phyloP scores from a whole-genome alignment of 2,329 filamentous ascomycete species.

The Hortaea sp. region DNA sequence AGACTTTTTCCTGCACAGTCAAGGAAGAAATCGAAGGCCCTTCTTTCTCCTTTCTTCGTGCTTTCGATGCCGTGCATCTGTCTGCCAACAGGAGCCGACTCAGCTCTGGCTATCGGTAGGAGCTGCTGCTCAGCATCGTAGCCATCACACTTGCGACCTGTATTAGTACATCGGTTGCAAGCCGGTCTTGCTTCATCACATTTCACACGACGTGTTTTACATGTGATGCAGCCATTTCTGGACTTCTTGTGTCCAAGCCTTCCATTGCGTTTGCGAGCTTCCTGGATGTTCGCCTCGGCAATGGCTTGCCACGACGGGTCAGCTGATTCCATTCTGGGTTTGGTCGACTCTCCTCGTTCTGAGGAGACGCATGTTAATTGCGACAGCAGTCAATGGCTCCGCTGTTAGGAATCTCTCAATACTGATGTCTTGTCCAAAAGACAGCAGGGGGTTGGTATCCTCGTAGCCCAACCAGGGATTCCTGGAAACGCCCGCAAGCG shows the following conservation, averaged over 20 bases:
- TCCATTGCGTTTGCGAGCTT: slow-evolving; percentile 10
- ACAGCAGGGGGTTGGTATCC: too few relatives aligned
- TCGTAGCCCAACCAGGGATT: too few relatives aligned
- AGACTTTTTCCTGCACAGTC: slow-evolving; percentile 11
- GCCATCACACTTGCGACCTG: slow-evolving; percentile 45
- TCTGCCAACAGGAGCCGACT: background rate
- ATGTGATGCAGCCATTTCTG: slow-evolving; percentile 11
- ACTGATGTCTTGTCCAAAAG: too few relatives aligned
- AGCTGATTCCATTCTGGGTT: background rate
- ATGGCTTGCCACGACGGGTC: slow-evolving; percentile 7
- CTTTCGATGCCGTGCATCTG: background rate
- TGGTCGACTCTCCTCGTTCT: too few relatives aligned
- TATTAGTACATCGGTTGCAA: slow-evolving; percentile 43
- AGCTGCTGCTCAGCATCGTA: slow-evolving; percentile 24
- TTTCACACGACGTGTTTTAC: slow-evolving; percentile 41
- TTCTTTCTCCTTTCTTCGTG: slow-evolving; percentile 1
- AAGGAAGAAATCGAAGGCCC: slow-evolving; percentile 13
- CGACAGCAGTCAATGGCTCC: too few relatives aligned
- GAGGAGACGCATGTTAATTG: too few relatives aligned
- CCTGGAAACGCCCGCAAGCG: too few relatives aligned
- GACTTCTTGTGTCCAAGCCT: slow-evolving; percentile 12
- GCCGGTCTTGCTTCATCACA: slow-evolving; percentile 44
- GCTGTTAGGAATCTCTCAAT: too few relatives aligned
- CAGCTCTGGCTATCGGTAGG: background rate
- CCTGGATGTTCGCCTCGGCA: slow-evolving; percentile 7